Base-by-base conservation (phyloP, 345 rosid genomes). In the Zanthoxylum bungeanum region DNA sequence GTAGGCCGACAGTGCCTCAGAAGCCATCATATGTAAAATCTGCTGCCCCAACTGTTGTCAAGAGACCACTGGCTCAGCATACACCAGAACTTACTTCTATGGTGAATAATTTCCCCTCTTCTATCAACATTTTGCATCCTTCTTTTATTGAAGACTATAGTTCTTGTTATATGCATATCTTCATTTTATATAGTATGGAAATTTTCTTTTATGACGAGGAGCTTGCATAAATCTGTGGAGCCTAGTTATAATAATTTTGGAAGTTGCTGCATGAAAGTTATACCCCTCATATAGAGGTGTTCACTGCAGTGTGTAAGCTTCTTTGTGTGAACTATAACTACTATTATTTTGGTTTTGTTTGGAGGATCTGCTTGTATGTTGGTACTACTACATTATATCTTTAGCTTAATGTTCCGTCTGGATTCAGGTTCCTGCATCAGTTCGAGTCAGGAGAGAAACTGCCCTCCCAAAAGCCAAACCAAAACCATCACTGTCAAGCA, bases 31-130 rank as follows among this genome's bases (percentile, higher is more conserved):
- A 86, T 71, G 87, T 95, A 36, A 95, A 95, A 80, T 95, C 99
- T 47, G 99, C 99, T 75, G 99, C 98, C 67, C 84, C 99, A 57
- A 95, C 99, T 77, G 99, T 95, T 72, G 92, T 95, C 64, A 92
- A 93, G 81, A 85, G 97, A 84, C 99, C 98, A 68, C 81, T 92
- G 44, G 99, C 99, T n/a, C 99, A 95, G 78, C 97, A 95, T 75
- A 93, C 91, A 40, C 97, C 98, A 10, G 99, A 89, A 81, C 98
- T 92, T 66, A 92, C 98, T 5, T 80, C 98, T 60, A 95, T 95
- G 99, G 99, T 95, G 46, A 80, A 89, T 80, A 55, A 11, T 16
- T 47, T 46, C 42, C 66, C 47, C 6, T 51, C 19, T 69, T 42
- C 62, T 53, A 44, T 46, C 57, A 24, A 28, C 55, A 19, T 56